Evolutionary conservation across 208 protist species (phyloP).

Genomic region (Kentomonas sorsogonicus): DNA sequence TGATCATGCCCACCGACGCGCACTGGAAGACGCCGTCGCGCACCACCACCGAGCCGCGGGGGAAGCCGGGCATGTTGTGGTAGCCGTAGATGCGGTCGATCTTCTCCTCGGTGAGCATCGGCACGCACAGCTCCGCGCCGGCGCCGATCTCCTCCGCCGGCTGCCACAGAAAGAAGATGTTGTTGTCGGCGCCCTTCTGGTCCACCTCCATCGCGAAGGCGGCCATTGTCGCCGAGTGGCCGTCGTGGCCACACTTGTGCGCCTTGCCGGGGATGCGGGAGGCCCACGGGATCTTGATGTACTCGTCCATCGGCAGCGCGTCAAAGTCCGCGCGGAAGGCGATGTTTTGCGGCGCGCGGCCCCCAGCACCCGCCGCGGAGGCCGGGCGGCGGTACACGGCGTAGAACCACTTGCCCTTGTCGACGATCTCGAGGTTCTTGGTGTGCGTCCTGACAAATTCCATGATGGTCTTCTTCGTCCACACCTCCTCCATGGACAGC

Average conservation of each 20-base stretch:
- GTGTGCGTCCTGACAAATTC: conserved; percentile 24
- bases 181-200: conserved; percentile 29
- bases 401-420: conserved; percentile 36
- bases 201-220: conserved; percentile 46
- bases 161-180: conserved; percentile 44
- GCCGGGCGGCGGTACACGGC: conserved; percentile 19
- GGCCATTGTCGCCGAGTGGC: conserved; percentile 27
- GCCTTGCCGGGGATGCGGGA: conserved; percentile 30
- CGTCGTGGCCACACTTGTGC: conserved; percentile 43
- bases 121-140: conserved; percentile 33
- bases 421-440: conserved; percentile 19
- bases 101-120: conserved; percentile 28
- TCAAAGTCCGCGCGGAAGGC: conserved; percentile 39
- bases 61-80: conserved; percentile 37
- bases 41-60: conserved; percentile 24
- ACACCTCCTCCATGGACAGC: conserved; percentile 46
- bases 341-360: conserved; percentile 19
- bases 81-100: conserved; percentile 36
- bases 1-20: conserved; percentile 34
- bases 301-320: conserved; percentile 34
- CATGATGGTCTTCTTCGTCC: conserved; percentile 32
- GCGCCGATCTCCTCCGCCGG: conserved; percentile 31
- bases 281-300: conserved; percentile 28
- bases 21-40: conserved; percentile 35
- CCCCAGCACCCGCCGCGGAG: background rate